Percentiles rank a stretch among this genome's conserved stretches.
These are phyloP conservation scores for Tylopilus sp. DNA, from an alignment of 768 basidiomycete genomes.

Conservation along the genomic window DNA sequence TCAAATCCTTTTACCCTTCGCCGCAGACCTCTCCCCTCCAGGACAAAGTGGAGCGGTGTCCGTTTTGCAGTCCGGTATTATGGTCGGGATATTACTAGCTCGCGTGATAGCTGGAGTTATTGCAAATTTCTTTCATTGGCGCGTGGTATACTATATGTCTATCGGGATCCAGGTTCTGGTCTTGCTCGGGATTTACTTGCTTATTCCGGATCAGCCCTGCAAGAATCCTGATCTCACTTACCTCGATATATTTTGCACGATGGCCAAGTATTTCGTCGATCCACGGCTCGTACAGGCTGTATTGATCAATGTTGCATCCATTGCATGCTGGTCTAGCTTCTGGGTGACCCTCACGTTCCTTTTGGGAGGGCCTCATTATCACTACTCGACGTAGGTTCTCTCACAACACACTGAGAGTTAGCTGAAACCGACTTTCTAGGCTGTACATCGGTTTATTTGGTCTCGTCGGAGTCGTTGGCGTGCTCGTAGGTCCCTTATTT, in stretches of 20 bases:
- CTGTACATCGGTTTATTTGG: constrained; percentile 47
- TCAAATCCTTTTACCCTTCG: constrained; percentile 39
- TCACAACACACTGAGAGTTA: neutral
- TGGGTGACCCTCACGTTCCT: constrained; percentile 44
- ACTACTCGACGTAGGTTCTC: constrained; percentile 30
- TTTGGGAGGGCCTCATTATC: constrained; percentile 36
- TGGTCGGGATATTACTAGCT: constrained; percentile 26
- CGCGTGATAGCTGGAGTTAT: constrained; percentile 37
- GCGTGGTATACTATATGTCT: constrained; percentile 40
- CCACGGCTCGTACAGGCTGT: constrained; percentile 37
- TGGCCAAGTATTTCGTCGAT: constrained; percentile 39
- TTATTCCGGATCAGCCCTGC: constrained; percentile 41
- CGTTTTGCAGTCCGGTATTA: constrained; percentile 27
- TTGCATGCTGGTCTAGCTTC: constrained; percentile 31
- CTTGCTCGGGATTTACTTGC: constrained; percentile 27
- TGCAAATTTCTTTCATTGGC: constrained; percentile 38
- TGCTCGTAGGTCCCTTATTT: constrained; percentile 22
- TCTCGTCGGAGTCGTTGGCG: constrained; percentile 40
- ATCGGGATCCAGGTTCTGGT: constrained; percentile 32
- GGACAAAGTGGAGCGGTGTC: constrained; percentile 21
- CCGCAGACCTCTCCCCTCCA: constrained; percentile 42
- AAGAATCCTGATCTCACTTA: constrained; percentile 37
- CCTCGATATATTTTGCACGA: constrained; percentile 31
- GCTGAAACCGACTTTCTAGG: constrained; percentile 1
- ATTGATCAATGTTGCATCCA: constrained; percentile 21